Conservation (phyloP, 176 grass and related monocot genomes). For the Ampelocalamus luodianensis region DNA sequence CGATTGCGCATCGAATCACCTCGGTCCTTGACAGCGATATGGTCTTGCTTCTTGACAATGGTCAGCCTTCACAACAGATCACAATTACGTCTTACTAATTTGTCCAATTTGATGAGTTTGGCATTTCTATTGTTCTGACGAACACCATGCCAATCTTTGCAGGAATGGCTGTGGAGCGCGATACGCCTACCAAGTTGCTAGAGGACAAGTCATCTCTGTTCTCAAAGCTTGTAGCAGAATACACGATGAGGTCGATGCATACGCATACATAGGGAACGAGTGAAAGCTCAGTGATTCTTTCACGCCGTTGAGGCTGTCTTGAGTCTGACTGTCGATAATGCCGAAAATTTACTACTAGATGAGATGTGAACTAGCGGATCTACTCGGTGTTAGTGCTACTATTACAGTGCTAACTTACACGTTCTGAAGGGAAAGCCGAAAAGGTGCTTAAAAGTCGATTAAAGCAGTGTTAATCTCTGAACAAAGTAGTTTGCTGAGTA, state of each 20-base stretch:
- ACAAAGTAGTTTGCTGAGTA: constrained; percentile 1
- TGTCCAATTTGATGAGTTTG: not conserved
- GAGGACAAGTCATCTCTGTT: constrained; percentile 76
- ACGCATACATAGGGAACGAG: constrained; percentile 46
- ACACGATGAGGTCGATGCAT: constrained; percentile 73
- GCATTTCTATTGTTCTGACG: not conserved
- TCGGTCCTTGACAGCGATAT: constrained; percentile 41
- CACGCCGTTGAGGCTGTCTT: not conserved
- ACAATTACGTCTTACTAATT: not conserved
- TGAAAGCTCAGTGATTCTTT: not conserved
- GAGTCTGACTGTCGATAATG: constrained; percentile 11
- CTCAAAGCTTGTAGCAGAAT: constrained; percentile 80
- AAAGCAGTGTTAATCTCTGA: not conserved
- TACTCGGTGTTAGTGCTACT: not conserved
- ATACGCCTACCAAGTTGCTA: constrained; percentile 68
- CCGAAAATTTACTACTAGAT: not conserved
- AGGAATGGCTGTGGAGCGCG: constrained; percentile 74
- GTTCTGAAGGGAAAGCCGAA: not conserved
- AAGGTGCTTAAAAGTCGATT: not conserved
- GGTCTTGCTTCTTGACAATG: constrained; percentile 39
- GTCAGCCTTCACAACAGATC: constrained; percentile 26
- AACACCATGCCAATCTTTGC: not conserved
- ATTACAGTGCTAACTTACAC: not conserved
- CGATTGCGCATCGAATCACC: constrained; percentile 31
- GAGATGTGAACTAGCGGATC: constrained; percentile 6